These are phyloP conservation scores for Orbilia blumenaviensis DNA, from an alignment of 2,329 filamentous ascomycete species.

Conservation along the genomic window DNA sequence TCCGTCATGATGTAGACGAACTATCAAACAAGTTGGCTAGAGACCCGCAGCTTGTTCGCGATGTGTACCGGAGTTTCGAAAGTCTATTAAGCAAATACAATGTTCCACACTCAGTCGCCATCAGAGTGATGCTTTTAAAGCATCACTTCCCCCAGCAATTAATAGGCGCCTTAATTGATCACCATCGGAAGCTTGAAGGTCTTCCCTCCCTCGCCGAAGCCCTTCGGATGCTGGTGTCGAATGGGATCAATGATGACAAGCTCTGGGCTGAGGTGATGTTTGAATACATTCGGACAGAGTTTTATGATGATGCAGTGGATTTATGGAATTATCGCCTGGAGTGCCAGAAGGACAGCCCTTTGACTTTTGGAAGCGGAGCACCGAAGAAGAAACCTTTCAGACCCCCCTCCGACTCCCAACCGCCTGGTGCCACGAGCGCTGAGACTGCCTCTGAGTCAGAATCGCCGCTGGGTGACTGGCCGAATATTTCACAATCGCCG, in stretches of 20 bases:
- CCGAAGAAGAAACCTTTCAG: not conserved
- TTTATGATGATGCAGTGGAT: constrained; percentile 43
- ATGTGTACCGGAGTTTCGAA: constrained; percentile 30
- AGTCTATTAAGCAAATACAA: constrained; percentile 13
- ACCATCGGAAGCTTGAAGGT: constrained; percentile 25
- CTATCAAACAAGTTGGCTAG: constrained; percentile 1
- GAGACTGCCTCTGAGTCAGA: too few species aligned
- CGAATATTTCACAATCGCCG: not conserved
- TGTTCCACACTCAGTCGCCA: not conserved
- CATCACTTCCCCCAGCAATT: constrained; percentile 19
- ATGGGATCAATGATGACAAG: constrained; percentile 38
- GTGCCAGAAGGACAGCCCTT: constrained; percentile 30
- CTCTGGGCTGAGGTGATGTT: constrained; percentile 52
- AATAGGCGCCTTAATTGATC: constrained; percentile 13
- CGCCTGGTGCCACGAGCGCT: too few species aligned
- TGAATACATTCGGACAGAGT: constrained; percentile 39
- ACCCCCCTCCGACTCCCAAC: not conserved
- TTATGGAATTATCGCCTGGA: constrained; percentile 32
- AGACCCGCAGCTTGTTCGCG: constrained; percentile 11
- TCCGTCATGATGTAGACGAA: not conserved
- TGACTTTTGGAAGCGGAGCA: not conserved
- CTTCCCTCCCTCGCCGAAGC: constrained; percentile 36
- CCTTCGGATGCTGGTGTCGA: constrained; percentile 10
- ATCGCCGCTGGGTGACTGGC: not conserved
- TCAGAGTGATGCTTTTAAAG: constrained; percentile 30